Conservation (phyloP, 441 rosid genomes). For the Flueggea neowawraea region DNA sequence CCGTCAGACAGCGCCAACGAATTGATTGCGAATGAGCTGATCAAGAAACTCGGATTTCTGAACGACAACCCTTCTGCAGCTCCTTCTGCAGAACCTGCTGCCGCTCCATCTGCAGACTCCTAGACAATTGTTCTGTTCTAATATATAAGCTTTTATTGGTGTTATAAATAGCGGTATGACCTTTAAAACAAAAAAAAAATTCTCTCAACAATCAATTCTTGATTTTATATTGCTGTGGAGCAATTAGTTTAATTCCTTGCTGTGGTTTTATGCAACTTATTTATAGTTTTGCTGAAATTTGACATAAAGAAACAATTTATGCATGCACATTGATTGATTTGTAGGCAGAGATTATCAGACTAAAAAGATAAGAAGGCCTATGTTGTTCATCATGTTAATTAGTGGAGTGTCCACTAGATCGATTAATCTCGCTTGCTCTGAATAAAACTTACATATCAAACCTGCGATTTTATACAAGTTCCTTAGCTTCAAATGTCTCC, state of each 20-base stretch:
- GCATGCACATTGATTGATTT: not conserved
- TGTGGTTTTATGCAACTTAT: not conserved
- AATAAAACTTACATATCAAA: not conserved
- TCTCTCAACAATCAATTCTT: not conserved
- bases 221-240: not conserved
- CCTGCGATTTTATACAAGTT: too few species aligned
- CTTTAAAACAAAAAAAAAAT: not conserved
- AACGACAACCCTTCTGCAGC: conserved; percentile 25
- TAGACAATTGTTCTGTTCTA: not conserved
- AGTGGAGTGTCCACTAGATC: too few species aligned
- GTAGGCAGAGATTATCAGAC: too few species aligned
- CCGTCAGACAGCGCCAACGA: conserved; percentile 82
- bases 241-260: too few species aligned
- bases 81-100: conserved; percentile 52
- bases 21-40: conserved; percentile 71
- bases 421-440: too few species aligned
- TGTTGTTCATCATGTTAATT: too few species aligned
- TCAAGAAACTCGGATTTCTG: conserved; percentile 59
- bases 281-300: not conserved
- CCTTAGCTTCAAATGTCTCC: too few species aligned
- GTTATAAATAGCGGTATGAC: not conserved
- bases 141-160: not conserved
- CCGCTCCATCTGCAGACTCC: conserved; percentile 13
- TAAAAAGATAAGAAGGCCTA: too few species aligned
- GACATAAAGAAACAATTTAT: not conserved